These are phyloP conservation scores for Leishmania amazonensis DNA, from an alignment of 208 protist species.

Conservation along the genomic window DNA sequence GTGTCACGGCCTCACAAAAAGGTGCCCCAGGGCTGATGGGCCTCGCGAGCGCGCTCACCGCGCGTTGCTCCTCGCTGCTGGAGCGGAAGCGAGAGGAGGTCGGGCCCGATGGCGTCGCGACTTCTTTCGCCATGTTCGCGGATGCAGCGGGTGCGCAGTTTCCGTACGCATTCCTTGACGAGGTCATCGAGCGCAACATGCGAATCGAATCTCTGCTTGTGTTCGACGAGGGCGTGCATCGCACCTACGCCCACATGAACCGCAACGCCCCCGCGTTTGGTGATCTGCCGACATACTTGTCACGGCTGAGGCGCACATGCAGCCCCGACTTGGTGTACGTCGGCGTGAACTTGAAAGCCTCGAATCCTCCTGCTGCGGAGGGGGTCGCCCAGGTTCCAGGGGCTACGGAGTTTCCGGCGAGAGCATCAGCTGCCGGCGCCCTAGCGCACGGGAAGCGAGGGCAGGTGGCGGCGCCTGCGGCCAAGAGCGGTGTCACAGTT, in stretches of 20 bases:
- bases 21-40: slow-evolving; percentile 15
- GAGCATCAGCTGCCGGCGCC: neutral
- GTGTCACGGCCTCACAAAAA: neutral
- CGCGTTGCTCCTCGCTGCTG: slow-evolving; percentile 15
- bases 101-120: neutral
- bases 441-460: neutral
- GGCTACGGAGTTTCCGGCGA: neutral
- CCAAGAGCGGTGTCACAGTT: neutral
- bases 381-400: neutral
- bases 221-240: slow-evolving; percentile 60
- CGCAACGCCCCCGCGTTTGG: slow-evolving; percentile 59
- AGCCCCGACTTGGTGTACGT: slow-evolving; percentile 93
- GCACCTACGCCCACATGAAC: slow-evolving; percentile 77
- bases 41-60: slow-evolving; percentile 13
- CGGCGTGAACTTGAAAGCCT: slow-evolving; percentile 51
- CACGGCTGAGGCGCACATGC: slow-evolving; percentile 80
- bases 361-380: slow-evolving; percentile 10
- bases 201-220: slow-evolving; percentile 72
- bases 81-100: slow-evolving; percentile 9
- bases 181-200: slow-evolving; percentile 58
- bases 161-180: slow-evolving; percentile 78
- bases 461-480: neutral
- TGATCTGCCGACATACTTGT: slow-evolving; percentile 78
- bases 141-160: slow-evolving; percentile 39
- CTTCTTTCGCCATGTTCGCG: slow-evolving; percentile 30